phyloP scores from a whole-genome alignment of 768 basidiomycete species.

The Termitomyces sp. region DNA sequence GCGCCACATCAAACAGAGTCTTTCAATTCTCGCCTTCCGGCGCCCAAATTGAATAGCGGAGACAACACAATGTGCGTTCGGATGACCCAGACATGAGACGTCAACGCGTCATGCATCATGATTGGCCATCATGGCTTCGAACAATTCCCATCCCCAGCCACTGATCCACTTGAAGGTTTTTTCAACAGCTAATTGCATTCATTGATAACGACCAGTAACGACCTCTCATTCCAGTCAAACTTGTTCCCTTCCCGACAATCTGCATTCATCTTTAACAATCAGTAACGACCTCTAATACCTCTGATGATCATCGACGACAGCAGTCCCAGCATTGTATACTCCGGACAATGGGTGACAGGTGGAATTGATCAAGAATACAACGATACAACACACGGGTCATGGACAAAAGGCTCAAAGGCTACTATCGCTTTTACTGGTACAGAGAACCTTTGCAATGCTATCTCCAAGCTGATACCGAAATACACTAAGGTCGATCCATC shows the following conservation, averaged over 20 bases:
- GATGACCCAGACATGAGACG: no score
- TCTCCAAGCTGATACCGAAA: neutral
- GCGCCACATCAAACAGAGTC: no score
- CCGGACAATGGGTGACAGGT: conserved; percentile 1
- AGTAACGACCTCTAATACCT: neutral
- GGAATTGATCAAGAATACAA: conserved; percentile 1
- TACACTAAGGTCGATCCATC: conserved; percentile 5
- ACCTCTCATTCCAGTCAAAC: no score
- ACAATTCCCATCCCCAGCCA: no score
- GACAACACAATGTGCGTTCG: no score
- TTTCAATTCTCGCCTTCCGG: no score
- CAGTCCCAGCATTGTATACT: neutral
- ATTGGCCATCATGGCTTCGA: no score
- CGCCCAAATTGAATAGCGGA: no score
- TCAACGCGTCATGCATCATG: no score
- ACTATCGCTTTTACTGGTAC: conserved; percentile 6
- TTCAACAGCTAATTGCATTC: no score
- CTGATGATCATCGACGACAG: conserved; percentile 6
- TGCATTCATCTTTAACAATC: neutral
- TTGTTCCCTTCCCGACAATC: neutral
- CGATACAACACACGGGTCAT: conserved; percentile 5
- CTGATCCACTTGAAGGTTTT: no score
- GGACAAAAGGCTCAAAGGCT: conserved; percentile 1
- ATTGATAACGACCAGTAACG: no score
- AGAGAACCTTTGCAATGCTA: neutral